Base-by-base conservation (phyloP, 768 basidiomycete genomes). In the Suillus variegatus region DNA sequence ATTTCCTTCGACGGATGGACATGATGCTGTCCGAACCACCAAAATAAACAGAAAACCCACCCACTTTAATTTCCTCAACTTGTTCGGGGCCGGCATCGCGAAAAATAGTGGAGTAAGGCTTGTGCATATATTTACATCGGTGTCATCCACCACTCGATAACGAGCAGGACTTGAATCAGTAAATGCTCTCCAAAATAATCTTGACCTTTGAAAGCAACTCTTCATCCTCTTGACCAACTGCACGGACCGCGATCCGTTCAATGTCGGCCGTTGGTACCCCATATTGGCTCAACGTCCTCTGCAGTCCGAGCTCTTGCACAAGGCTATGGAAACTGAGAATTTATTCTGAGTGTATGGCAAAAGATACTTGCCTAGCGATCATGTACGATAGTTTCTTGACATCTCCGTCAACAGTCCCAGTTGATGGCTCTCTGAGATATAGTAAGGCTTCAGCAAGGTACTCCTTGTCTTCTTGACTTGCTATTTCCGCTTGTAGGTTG, bases 321-420 rank as follows among this genome's bases (percentile, higher is more conserved):
- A 93, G 82, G 58, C 91, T 91, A 67, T 14, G 62, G 20, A 41
- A 52, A n/a, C 12, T 41, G 32, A 72, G 65, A 73, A 65, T 61
- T 22, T 6, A 22, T 32, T 12, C 25, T 40, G 7, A 6, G 35
- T 4, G 2, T 25, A 40, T 22, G 32, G 6, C n/a, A 67, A 46
- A 51, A 5, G 35, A 12, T 6, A 76, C 86, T 56, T 70, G 89
- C 90, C 80, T 74, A 22, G 83, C 77, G 63, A 93, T 89, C 65
- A 85, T 75, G 20, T 71, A 73, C 3, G 88, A 83, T 36, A 92
- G 76, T 61, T 78, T 80, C 47, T 72, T 77, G 36, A 89, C 80
- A 70, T 92, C 91, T n/a, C 85, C 86, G 5, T 89, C 87, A 20
- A 86, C 61, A 0, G 86, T 84, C 35, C 88, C 89, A 0, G 87